Evolutionary conservation across 345 rosid species (phyloP), one percentile per base, ranked within the genome.

Genomic region (Eucalyptus grandis): DNA sequence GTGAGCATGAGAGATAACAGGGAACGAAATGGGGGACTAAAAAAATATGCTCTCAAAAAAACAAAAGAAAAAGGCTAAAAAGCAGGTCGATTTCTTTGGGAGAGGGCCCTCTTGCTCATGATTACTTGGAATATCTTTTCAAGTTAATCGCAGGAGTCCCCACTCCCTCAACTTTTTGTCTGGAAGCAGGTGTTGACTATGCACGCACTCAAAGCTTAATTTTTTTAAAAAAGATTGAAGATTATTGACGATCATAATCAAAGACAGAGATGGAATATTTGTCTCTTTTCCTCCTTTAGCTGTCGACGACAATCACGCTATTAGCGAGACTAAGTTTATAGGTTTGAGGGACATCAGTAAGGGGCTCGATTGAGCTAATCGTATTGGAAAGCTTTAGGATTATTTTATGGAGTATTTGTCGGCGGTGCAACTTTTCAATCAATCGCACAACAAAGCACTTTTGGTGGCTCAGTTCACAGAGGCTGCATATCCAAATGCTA

Each of bases 181-280:
- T 89, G 92, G 94, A 92, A 92, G 95, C 95, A 90, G 94, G 94
- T 92, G 91, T 92, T 92, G 93, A 89, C 93, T 87, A 77, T 77
- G 47, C 85, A 77, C 47, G 85, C 85, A 40, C 85, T 77, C 27
- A 77, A 77, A 89, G 72, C 53, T n/a, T 53, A 58, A 87, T 56
- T 17, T 77, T 43, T 17, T 26, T 2, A 1, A 17, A 14, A 27
- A 26, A 47, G 7, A 86, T 27, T 14, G 21, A 37, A 47, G 56
- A 47, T 50, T 86, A 86, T 27, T 15, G 56, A 47, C 56, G 49
- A 86, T 86, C 87, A 47, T 49, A 86, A 86, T 50, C 87, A 19
- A 86, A 30, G 51, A 26, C 40, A 86, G 40, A 30, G 85, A 77
- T 77, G 85, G 85, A 77, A 77, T 77, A 77, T 77, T 77, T 77